phyloP scores from a whole-genome alignment of 2,329 filamentous ascomycete genomes.

The Alternaria consortialis region DNA sequence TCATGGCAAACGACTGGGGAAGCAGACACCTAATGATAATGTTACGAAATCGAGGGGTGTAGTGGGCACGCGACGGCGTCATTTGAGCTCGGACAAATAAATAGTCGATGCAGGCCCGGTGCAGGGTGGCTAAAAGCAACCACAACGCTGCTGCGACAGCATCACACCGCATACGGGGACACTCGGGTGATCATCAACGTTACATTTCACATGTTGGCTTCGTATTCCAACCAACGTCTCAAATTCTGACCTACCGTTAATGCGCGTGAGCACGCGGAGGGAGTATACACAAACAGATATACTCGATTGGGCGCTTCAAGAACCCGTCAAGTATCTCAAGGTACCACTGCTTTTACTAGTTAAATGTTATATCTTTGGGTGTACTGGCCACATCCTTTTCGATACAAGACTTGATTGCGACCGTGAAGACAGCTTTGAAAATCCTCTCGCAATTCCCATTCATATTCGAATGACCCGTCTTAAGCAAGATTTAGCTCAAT shows the following conservation, averaged over 20 bases:
- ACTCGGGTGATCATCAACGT: background rate
- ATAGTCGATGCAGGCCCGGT: conserved; percentile 1
- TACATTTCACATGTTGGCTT: background rate
- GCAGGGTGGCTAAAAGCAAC: conserved; percentile 9
- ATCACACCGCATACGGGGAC: conserved; percentile 6
- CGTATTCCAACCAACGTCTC: background rate
- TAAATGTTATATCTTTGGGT: background rate
- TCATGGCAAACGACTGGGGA: conserved; percentile 20
- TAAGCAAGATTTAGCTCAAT: background rate
- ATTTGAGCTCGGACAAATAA: conserved; percentile 3
- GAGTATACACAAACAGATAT: no score
- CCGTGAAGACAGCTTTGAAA: background rate
- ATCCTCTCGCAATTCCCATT: background rate
- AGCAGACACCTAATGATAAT: conserved; percentile 19
- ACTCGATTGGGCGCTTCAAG: no score
- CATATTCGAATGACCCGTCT: background rate
- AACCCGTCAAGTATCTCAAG: background rate
- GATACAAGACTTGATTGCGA: background rate
- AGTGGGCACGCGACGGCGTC: conserved; percentile 31
- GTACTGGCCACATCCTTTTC: background rate
- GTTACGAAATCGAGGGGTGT: conserved; percentile 17
- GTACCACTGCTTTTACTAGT: background rate
- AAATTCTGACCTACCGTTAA: no score
- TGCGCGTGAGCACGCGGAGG: no score
- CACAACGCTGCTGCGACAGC: background rate